Evolutionary conservation across 2,329 filamentous ascomycete species (phyloP), one percentile per base, ranked within the genome.

Genomic region (Fusarium guadeloupense): DNA sequence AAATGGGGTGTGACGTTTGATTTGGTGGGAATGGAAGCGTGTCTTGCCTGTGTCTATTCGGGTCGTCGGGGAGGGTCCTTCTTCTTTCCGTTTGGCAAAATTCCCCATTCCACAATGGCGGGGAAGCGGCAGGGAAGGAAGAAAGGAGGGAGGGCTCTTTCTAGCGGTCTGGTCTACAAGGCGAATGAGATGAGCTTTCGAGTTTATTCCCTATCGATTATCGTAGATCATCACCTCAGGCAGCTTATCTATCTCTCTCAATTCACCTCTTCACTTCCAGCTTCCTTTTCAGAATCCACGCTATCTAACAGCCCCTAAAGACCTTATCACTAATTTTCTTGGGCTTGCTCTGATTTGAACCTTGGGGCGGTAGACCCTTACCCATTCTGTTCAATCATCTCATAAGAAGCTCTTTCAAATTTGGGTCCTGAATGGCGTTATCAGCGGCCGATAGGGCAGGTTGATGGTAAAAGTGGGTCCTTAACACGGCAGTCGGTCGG

Each of bases 381-480:
- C 41, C 21, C 9, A 20, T 50, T 54, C 28, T 40, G 34, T 21
- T 54, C 52, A 59, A 68, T 64, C 60, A 61, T 52, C 16, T 64
- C 46, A 42, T 23, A 46, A 44, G 45, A 49, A 52, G 10, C 49
- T 54, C 57, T 69, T 55, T 70, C 54, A 38, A 70, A 69, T 69
- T 67, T 64, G 39, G 38, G 42, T 19, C 58, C 26, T 20, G 55
- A 58, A 69, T 69, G 67, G 67, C 67, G 67, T 69, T 69, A 69
- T 70, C 67, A 62, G 52, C 59, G 34, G 54, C 66, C 61, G 66
- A 70, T 70, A 65, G 64, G 57, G 31, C 54, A 62, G 62, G 40
- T 53, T 66, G 53, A 43, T 46, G 55, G 50, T 41, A 67, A 57
- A 63, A 64, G 65, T 58, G 67, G 67, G 17, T 16, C 46, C 53